Conservation (phyloP, 1,139 yeast genomes). For the Tardiomyces depauwii region DNA sequence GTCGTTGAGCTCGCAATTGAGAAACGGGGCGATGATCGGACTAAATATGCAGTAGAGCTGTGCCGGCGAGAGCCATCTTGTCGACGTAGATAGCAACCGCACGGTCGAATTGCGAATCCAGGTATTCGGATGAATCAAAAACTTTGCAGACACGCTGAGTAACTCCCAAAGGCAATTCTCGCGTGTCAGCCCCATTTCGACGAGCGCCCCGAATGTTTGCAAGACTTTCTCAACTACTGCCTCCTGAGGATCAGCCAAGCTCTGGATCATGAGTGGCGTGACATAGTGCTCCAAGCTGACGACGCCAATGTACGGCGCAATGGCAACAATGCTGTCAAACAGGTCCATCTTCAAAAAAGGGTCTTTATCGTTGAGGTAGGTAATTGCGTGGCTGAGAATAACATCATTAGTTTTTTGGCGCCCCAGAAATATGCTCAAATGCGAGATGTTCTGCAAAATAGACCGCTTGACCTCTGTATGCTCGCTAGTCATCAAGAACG, state of each 20-base stretch:
- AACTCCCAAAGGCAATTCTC: slow-evolving; percentile 41
- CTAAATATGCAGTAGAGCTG: slow-evolving; percentile 74
- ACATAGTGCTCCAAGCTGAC: slow-evolving; percentile 80
- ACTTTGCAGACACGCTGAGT: slow-evolving; percentile 35
- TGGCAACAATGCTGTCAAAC: slow-evolving; percentile 61
- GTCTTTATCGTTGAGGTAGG: slow-evolving; percentile 76
- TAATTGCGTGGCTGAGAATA: slow-evolving; percentile 79
- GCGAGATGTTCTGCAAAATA: slow-evolving; percentile 54
- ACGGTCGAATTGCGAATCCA: slow-evolving; percentile 72
- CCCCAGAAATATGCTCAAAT: slow-evolving; percentile 75
- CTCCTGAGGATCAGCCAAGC: slow-evolving; percentile 75
- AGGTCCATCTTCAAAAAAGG: slow-evolving; percentile 58
- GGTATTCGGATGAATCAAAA: slow-evolving; percentile 74
- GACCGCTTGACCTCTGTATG: slow-evolving; percentile 59
- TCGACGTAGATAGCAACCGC: slow-evolving; percentile 48
- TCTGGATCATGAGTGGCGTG: slow-evolving; percentile 71
- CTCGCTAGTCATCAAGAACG: slow-evolving; percentile 57
- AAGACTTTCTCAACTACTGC: slow-evolving; percentile 69
- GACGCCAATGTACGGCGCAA: slow-evolving; percentile 74
- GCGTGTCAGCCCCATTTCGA: slow-evolving; percentile 43
- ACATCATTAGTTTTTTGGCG: slow-evolving; percentile 81
- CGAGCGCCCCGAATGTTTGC: slow-evolving; percentile 48
- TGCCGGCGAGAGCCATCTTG: slow-evolving; percentile 55
- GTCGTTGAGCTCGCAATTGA: slow-evolving; percentile 63
- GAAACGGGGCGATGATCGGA: slow-evolving; percentile 68